These are phyloP conservation scores for Zygosaccharomyces pseudobailii DNA, from an alignment of 1,139 yeast genomes.

Conservation along the genomic window DNA sequence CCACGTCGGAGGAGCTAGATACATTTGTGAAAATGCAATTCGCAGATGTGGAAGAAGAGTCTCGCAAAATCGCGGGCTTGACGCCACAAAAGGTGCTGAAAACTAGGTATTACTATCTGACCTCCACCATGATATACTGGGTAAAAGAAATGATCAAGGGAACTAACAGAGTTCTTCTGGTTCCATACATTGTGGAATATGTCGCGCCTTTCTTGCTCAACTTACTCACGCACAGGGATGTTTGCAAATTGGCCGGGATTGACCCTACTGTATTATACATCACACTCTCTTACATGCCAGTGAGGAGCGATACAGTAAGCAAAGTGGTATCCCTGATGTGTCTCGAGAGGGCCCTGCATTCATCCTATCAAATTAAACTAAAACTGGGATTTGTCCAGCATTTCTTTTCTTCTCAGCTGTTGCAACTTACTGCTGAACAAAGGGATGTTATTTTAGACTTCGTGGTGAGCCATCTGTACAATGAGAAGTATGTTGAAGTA, in stretches of 20 bases:
- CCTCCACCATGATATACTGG: conserved; percentile 35
- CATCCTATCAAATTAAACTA: conserved; percentile 65
- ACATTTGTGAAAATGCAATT: conserved; percentile 39
- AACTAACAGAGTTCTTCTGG: conserved; percentile 34
- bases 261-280: conserved; percentile 52
- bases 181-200: conserved; percentile 39
- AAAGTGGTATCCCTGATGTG: conserved; percentile 50
- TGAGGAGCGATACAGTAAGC: conserved; percentile 42
- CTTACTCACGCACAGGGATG: conserved; percentile 70
- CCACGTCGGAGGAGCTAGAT: conserved; percentile 28
- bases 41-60: conserved; percentile 42
- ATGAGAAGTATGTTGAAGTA: conserved; percentile 62
- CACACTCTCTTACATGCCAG: conserved; percentile 56
- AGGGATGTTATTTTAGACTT: conserved; percentile 48
- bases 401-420: conserved; percentile 66
- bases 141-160: conserved; percentile 28
- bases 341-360: conserved; percentile 31
- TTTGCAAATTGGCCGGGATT: conserved; percentile 67
- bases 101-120: conserved; percentile 37
- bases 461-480: conserved; percentile 53
- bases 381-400: conserved; percentile 70
- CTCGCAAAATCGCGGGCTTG: conserved; percentile 34
- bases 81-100: conserved; percentile 35
- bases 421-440: conserved; percentile 49
- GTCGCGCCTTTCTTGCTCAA: conserved; percentile 70